A percentile compares a stretch with the other conserved stretches of the same genome.
Evolutionary conservation across 2,329 filamentous ascomycete genomes (phyloP).

Genomic region (Pleurostoma richardsiae): DNA sequence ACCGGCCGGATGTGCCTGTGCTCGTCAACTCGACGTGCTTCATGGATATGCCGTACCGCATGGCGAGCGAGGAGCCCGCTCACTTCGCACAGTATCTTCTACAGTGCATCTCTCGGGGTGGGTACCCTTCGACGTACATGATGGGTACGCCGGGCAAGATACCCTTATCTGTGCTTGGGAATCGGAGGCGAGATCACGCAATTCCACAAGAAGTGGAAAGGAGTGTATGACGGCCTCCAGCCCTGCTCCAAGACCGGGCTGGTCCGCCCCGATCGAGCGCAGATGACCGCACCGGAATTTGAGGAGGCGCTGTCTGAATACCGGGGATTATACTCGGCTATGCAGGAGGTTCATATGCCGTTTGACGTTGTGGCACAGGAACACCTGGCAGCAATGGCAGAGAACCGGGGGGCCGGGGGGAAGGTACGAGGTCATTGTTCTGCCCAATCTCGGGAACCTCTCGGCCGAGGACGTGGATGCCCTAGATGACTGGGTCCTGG

Average conservation of each 20-base stretch:
- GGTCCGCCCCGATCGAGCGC: constrained; percentile 1
- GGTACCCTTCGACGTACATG: constrained; percentile 11
- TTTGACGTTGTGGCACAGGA: constrained; percentile 9
- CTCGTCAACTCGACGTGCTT: constrained; percentile 9
- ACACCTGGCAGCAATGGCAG: constrained; percentile 4
- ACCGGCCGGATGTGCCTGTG: constrained; percentile 8
- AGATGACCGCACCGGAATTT: constrained; percentile 5
- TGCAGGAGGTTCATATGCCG: constrained; percentile 12
- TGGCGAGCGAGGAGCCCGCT: constrained; percentile 7
- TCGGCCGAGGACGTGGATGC: neutral
- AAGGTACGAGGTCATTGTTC: constrained; percentile 7
- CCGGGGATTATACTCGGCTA: constrained; percentile 10
- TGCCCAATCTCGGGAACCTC: constrained; percentile 9
- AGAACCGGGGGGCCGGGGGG: constrained; percentile 5
- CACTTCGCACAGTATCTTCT: constrained; percentile 11
- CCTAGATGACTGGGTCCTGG: constrained; percentile 8
- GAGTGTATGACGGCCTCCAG: constrained; percentile 7
- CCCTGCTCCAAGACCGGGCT: constrained; percentile 9
- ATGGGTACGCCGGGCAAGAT: constrained; percentile 10
- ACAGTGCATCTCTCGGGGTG: constrained; percentile 10
- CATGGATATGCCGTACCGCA: constrained; percentile 9
- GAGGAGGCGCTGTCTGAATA: constrained; percentile 7
- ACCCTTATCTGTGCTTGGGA: constrained; percentile 5
- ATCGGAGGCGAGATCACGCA: constrained; percentile 5
- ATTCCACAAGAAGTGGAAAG: constrained; percentile 7